Conservation (phyloP, 2,329 filamentous ascomycete species). For the Tolypocladium pustulatum region DNA sequence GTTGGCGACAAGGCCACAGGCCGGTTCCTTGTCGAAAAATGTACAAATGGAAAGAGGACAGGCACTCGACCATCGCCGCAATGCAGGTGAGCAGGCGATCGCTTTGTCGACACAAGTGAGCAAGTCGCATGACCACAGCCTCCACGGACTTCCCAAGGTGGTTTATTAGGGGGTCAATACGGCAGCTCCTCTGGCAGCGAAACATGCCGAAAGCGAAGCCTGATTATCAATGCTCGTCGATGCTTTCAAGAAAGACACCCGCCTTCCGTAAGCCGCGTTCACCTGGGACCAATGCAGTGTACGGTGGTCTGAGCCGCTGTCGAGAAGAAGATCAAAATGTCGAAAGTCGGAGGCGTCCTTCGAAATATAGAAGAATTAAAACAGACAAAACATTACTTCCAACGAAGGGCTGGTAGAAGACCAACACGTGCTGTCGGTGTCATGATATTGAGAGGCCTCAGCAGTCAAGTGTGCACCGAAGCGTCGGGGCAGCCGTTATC, state of each 20-base stretch:
- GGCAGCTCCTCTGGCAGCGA: not conserved
- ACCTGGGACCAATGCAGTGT: not conserved
- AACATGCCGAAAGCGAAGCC: not conserved
- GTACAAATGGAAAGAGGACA: conserved; percentile 3
- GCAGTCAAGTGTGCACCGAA: not conserved
- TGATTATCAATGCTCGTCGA: not conserved
- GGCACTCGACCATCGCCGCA: not conserved
- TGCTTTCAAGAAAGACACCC: not conserved
- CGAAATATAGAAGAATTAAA: not conserved
- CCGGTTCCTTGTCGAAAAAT: not conserved
- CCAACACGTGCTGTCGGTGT: not conserved
- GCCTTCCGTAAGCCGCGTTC: not conserved
- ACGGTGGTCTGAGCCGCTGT: not conserved
- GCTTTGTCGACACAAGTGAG: not conserved
- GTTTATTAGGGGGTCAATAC: no score
- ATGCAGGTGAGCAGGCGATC: not conserved
- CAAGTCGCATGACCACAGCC: not conserved
- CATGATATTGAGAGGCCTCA: not conserved
- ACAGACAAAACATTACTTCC: not conserved
- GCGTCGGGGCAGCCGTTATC: conserved; percentile 9
- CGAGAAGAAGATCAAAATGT: not conserved
- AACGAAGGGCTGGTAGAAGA: not conserved
- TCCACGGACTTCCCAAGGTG: no score
- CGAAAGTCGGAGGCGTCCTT: not conserved
- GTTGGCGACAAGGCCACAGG: not conserved